Percentiles rank a stretch among this genome's conserved stretches.
These are phyloP conservation scores for Cornus controversa DNA, from an alignment of 148 eudicot genomes.

Conservation along the genomic window DNA sequence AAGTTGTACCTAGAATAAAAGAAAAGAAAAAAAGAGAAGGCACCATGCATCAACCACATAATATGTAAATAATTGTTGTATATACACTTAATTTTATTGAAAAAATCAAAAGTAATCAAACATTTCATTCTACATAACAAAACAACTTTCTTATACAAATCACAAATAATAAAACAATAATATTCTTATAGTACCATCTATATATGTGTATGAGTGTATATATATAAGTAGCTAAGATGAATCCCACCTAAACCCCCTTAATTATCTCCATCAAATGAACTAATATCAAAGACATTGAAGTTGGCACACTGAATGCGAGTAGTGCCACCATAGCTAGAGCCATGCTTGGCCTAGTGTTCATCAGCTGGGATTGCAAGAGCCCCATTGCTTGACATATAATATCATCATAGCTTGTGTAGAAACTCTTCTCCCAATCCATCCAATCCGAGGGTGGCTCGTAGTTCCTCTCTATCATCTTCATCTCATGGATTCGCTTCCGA, in stretches of 20 bases:
- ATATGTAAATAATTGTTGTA: no score
- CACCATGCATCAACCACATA: no score
- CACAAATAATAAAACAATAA: no score
- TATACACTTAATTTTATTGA: no score
- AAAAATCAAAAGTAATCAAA: no score
- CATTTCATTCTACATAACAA: no score
- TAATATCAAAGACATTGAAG: neutral
- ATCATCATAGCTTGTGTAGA: constrained; percentile 18
- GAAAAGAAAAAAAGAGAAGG: no score
- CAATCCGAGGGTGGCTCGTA: constrained; percentile 29
- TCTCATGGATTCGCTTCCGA: constrained; percentile 42
- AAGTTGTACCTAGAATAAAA: no score
- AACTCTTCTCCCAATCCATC: constrained; percentile 44
- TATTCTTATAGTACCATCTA: no score
- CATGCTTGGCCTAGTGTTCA: constrained; percentile 19
- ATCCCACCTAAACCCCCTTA: constrained; percentile 10
- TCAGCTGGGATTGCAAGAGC: neutral
- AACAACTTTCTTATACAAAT: no score
- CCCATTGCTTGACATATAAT: neutral
- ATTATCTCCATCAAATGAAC: constrained; percentile 13
- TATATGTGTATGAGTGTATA: no score
- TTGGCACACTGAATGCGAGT: constrained; percentile 17
- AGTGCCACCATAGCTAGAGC: constrained; percentile 20
- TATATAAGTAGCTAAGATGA: neutral
- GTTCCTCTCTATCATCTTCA: constrained; percentile 34